A percentile compares a stretch with the other conserved stretches of the same genome.
phyloP scores from a whole-genome alignment of 805 yeast genomes.

The Yamadazyma ubonensis region DNA sequence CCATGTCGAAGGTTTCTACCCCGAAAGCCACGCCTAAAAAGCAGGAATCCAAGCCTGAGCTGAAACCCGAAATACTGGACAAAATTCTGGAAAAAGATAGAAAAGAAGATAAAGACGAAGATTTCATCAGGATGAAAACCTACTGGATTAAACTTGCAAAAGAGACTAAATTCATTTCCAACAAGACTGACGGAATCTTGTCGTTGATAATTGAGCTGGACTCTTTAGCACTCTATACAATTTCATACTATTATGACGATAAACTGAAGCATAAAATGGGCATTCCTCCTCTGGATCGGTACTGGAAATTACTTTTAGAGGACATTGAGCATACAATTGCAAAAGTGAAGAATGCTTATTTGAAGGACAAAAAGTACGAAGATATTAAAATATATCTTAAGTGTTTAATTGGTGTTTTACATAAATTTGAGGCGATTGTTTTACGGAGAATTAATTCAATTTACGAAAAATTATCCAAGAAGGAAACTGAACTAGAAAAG shows the following conservation, averaged over 20 bases:
- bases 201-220: constrained; percentile 28
- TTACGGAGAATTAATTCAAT: constrained; percentile 32
- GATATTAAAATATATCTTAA: constrained; percentile 7
- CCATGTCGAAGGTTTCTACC: background rate
- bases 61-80: background rate
- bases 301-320: constrained; percentile 24
- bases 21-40: background rate
- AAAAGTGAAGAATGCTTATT: constrained; percentile 12
- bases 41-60: background rate
- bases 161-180: constrained; percentile 16
- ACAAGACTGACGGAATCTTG: constrained; percentile 21
- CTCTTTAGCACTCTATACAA: constrained; percentile 24
- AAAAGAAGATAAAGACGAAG: constrained; percentile 1
- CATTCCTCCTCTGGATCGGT: constrained; percentile 29
- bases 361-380: constrained; percentile 7
- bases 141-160: constrained; percentile 24
- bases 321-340: constrained; percentile 22
- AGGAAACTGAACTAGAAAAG: constrained; percentile 22
- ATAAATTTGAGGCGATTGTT: constrained; percentile 28
- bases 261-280: constrained; percentile 24
- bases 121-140: constrained; percentile 15
- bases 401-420: constrained; percentile 22
- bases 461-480: constrained; percentile 24
- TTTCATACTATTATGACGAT: constrained; percentile 33
- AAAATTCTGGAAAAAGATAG: background rate